These are phyloP conservation scores for Penicillium polonicum DNA, from an alignment of 2,329 filamentous ascomycete genomes.

Conservation along the genomic window DNA sequence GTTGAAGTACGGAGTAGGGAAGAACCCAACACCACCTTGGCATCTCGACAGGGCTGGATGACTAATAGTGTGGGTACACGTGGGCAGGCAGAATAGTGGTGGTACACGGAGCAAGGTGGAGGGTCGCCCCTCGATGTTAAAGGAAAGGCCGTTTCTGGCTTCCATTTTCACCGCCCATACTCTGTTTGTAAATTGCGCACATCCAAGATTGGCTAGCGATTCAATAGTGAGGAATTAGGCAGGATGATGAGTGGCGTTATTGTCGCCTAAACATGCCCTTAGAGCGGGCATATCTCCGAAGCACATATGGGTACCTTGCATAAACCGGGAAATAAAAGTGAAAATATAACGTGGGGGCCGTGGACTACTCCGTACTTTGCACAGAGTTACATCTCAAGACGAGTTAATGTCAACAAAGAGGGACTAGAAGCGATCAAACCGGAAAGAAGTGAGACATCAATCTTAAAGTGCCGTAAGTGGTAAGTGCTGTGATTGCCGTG, in stretches of 20 bases:
- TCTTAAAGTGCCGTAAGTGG: neutral
- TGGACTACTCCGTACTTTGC: neutral
- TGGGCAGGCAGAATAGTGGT: neutral
- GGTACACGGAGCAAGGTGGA: neutral
- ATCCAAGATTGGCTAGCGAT: neutral
- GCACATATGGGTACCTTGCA: neutral
- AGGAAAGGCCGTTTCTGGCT: neutral
- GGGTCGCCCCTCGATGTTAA: neutral
- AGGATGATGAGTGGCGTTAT: neutral
- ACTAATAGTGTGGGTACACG: neutral
- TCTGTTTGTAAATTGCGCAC: neutral
- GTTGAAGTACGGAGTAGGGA: neutral
- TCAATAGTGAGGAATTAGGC: neutral
- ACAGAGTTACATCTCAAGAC: neutral
- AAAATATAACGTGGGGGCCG: neutral
- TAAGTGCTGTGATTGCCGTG: too few species aligned
- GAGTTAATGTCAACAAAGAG: neutral
- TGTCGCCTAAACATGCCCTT: neutral
- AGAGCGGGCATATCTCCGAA: neutral
- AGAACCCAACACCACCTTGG: neutral
- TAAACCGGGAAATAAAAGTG: neutral
- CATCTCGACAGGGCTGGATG: neutral
- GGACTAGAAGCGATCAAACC: neutral
- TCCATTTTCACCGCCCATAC: neutral
- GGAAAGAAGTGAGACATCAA: neutral